phyloP scores from a whole-genome alignment of 1,284 basidiomycete species.

The Flammula alnicola region DNA sequence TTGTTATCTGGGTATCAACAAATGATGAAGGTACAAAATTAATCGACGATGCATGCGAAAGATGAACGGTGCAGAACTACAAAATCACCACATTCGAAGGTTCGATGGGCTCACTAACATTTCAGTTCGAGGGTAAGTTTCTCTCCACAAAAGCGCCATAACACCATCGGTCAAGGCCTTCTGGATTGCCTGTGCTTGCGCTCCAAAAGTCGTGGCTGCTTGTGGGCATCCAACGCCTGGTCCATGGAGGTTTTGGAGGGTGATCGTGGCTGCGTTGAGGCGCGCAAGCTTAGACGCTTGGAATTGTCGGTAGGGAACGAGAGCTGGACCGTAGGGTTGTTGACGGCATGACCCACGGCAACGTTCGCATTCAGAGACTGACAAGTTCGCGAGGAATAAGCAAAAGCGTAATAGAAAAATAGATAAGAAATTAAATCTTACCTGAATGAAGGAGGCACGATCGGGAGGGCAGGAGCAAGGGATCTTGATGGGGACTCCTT shows the following conservation, averaged over 20 bases:
- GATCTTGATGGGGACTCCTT: conserved; percentile 56
- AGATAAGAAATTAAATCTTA: conserved; percentile 28
- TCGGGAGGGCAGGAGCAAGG: conserved; percentile 68
- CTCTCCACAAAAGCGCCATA: not conserved
- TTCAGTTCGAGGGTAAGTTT: too few relatives aligned
- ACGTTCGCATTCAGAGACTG: conserved; percentile 64
- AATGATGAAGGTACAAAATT: not conserved
- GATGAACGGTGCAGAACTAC: not conserved
- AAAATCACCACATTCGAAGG: not conserved
- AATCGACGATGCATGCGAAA: not conserved
- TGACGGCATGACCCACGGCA: conserved; percentile 59
- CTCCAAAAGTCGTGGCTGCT: conserved; percentile 53
- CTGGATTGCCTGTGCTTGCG: conserved; percentile 50
- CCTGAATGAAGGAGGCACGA: conserved; percentile 53
- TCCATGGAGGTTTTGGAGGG: conserved; percentile 58
- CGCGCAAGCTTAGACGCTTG: conserved; percentile 55
- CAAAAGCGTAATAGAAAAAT: not conserved
- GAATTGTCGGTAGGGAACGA: conserved; percentile 65
- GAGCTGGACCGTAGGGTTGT: conserved; percentile 59
- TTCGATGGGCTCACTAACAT: not conserved
- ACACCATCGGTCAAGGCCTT: conserved; percentile 19
- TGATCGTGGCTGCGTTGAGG: conserved; percentile 51
- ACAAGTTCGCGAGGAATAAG: not conserved
- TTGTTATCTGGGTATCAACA: not conserved
- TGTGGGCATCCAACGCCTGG: conserved; percentile 58